These are phyloP conservation scores for Stagonosporopsis rhizophila DNA, from an alignment of 2,329 filamentous ascomycete genomes.

Conservation along the genomic window DNA sequence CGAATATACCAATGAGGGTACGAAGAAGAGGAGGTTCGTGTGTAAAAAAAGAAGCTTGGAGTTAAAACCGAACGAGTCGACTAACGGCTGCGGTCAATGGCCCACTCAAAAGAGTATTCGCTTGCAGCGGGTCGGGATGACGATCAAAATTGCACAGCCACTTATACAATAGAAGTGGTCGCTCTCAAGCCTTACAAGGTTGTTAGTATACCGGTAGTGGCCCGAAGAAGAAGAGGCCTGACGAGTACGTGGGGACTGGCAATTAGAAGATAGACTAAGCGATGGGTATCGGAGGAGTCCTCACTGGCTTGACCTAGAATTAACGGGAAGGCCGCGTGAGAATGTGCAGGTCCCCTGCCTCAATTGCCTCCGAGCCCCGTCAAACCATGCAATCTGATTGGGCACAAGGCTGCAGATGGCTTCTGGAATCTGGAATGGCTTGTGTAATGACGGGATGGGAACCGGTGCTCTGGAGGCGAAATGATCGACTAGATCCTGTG, in stretches of 20 bases:
- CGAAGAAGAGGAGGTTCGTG: slow-evolving; percentile 35
- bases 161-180: slow-evolving; percentile 38
- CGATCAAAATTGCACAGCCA: slow-evolving; percentile 46
- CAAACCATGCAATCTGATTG: slow-evolving; percentile 36
- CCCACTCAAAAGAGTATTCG: slow-evolving; percentile 42
- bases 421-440: slow-evolving; percentile 40
- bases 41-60: slow-evolving; percentile 48
- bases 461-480: slow-evolving; percentile 48
- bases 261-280: slow-evolving; percentile 33
- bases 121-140: slow-evolving; percentile 49
- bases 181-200: slow-evolving; percentile 41
- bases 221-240: slow-evolving; percentile 25
- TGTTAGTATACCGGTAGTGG: slow-evolving; percentile 39
- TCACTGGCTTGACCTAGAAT: slow-evolving; percentile 31
- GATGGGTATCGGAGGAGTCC: slow-evolving; percentile 29
- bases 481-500: slow-evolving; percentile 33
- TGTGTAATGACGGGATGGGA: slow-evolving; percentile 40
- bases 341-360: slow-evolving; percentile 41
- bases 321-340: slow-evolving; percentile 43
- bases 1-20: slow-evolving; percentile 43
- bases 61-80: slow-evolving; percentile 41
- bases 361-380: slow-evolving; percentile 42
- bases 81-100: slow-evolving; percentile 41
- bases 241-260: slow-evolving; percentile 36
- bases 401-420: slow-evolving; percentile 26